Evolutionary conservation across 1,284 basidiomycete species (phyloP).

Genomic region (Ustilago tritici): DNA sequence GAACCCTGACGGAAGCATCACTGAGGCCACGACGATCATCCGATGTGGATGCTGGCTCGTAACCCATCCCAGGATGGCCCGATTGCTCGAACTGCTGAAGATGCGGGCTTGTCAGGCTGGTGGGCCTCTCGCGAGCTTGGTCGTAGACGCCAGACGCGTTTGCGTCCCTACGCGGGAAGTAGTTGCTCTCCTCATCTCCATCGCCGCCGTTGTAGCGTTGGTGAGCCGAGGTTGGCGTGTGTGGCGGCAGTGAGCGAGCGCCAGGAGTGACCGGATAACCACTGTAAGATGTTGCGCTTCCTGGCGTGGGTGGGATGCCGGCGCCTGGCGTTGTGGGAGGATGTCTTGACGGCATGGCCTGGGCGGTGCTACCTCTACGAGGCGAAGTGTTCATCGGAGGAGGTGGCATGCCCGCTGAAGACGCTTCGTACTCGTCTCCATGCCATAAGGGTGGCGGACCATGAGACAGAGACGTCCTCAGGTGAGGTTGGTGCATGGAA

Average conservation of each 20-base stretch:
- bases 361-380: constrained; percentile 24
- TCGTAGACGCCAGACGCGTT: constrained; percentile 7
- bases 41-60: constrained; percentile 4
- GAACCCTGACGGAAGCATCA: constrained; percentile 4
- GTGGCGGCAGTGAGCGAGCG: constrained; percentile 32
- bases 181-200: constrained; percentile 34
- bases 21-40: constrained; percentile 5
- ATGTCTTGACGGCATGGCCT: constrained; percentile 12
- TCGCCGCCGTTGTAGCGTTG: constrained; percentile 12
- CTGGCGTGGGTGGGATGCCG: constrained; percentile 35
- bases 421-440: constrained; percentile 22
- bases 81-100: constrained; percentile 21
- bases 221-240: constrained; percentile 22
- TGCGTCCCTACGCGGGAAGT: constrained; percentile 32
- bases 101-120: constrained; percentile 32
- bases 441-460: constrained; percentile 10
- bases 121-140: constrained; percentile 11
- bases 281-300: constrained; percentile 22
- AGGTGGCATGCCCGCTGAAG: constrained; percentile 37
- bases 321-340: constrained; percentile 21
- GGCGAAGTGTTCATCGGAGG: constrained; percentile 31
- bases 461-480: constrained; percentile 4
- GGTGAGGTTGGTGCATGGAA: constrained; percentile 13
- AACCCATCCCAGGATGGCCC: not conserved
- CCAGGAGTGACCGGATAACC: constrained; percentile 39